Percentiles rank a stretch among this genome's conserved stretches.
Evolutionary conservation across 805 yeast genomes (phyloP).

Genomic region (Jamesozyma lodderae): DNA sequence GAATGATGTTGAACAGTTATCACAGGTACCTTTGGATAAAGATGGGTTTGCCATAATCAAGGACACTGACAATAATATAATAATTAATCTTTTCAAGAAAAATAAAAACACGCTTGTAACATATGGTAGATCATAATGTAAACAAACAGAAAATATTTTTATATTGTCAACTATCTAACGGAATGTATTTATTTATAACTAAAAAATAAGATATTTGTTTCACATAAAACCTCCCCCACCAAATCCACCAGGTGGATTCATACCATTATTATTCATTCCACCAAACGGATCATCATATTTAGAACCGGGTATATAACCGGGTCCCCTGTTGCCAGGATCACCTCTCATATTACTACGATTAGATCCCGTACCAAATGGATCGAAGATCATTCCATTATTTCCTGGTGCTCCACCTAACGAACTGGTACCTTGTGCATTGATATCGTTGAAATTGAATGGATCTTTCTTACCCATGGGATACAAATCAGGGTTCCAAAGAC

Average conservation of each 20-base stretch:
- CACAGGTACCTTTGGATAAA: slow-evolving; percentile 16
- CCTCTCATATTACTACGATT: not conserved
- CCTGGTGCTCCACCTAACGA: too few relatives aligned
- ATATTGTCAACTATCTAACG: too few relatives aligned
- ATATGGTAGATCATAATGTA: not conserved
- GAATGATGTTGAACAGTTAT: slow-evolving; percentile 19
- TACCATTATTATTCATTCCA: slow-evolving; percentile 8
- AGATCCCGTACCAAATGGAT: slow-evolving; percentile 17
- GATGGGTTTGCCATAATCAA: slow-evolving; percentile 23
- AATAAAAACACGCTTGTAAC: not conserved
- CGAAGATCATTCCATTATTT: slow-evolving; percentile 26
- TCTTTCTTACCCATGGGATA: slow-evolving; percentile 28
- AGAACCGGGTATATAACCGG: slow-evolving; percentile 28
- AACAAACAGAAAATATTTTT: not conserved
- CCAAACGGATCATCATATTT: slow-evolving; percentile 30
- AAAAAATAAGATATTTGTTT: too few relatives aligned
- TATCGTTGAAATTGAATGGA: slow-evolving; percentile 18
- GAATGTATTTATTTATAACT: too few relatives aligned
- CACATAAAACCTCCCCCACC: slow-evolving; percentile 8
- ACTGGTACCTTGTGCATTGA: slow-evolving; percentile 11
- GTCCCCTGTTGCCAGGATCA: slow-evolving; percentile 10
- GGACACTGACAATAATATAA: slow-evolving; percentile 6
- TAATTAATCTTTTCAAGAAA: slow-evolving; percentile 8
- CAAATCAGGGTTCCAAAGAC: slow-evolving; percentile 14
- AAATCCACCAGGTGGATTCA: slow-evolving; percentile 8